phyloP scores from a whole-genome alignment of 2,329 filamentous ascomycete genomes.

The Arthrobotrys sinensis region DNA sequence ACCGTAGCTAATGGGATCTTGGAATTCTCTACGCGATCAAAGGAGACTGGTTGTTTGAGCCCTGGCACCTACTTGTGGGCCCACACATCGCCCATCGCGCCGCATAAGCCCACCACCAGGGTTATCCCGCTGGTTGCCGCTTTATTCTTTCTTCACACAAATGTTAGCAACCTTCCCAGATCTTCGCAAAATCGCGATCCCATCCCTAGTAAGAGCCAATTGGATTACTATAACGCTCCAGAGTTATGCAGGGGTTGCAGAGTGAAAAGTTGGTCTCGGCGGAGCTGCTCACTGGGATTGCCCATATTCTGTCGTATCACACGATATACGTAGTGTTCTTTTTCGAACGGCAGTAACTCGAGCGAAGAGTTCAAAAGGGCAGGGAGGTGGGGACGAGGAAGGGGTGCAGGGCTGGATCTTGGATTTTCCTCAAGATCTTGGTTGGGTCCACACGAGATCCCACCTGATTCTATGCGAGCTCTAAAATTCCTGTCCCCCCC shows the following conservation, averaged over 20 bases:
- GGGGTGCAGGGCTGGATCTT: conserved; percentile 57
- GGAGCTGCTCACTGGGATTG: conserved; percentile 35
- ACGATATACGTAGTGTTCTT: conserved; percentile 41
- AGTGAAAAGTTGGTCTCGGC: conserved; percentile 40
- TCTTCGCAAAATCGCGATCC: conserved; percentile 55
- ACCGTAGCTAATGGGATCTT: conserved; percentile 35
- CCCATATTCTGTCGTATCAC: conserved; percentile 45
- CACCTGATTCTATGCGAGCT: conserved; percentile 46
- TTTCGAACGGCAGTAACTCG: not conserved
- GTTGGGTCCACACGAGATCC: conserved; percentile 45
- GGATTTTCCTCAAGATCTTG: conserved; percentile 44
- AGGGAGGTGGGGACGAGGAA: conserved; percentile 28
- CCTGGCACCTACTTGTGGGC: conserved; percentile 28
- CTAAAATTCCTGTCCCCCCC: conserved; percentile 39
- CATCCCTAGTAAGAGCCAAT: conserved; percentile 39
- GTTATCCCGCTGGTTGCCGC: conserved; percentile 59
- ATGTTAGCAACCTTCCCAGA: conserved; percentile 36
- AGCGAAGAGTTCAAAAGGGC: conserved; percentile 17
- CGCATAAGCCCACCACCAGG: conserved; percentile 49
- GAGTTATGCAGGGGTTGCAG: conserved; percentile 53
- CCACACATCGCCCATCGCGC: conserved; percentile 41
- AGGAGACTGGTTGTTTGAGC: conserved; percentile 21
- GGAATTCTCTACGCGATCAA: conserved; percentile 25
- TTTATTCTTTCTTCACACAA: conserved; percentile 45
- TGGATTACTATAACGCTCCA: conserved; percentile 37